Evolutionary conservation across 352 stramenopile genomes (phyloP).

Genomic region (Pythium insidiosum): DNA sequence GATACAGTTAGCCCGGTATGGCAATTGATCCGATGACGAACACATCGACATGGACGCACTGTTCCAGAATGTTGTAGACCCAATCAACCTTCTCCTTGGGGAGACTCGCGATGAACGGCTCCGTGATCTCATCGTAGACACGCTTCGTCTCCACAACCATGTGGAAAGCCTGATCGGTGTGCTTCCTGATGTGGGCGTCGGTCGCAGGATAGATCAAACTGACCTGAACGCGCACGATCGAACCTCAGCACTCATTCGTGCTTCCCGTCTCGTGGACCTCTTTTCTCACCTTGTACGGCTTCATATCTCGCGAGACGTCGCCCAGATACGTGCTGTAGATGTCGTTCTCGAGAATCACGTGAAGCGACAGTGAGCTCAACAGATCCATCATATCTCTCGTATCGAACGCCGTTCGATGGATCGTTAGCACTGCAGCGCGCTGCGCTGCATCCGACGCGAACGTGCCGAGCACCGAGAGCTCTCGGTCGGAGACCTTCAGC

Average conservation of each 20-base stretch:
- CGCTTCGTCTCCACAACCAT: constrained; percentile 76
- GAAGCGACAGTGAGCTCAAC: constrained; percentile 50
- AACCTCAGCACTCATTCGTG: no score
- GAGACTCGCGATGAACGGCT: constrained; percentile 70
- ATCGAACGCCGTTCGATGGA: constrained; percentile 59
- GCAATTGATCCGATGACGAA: not conserved
- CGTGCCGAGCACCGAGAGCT: constrained; percentile 61
- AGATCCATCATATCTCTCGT: constrained; percentile 27
- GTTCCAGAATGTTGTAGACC: constrained; percentile 86
- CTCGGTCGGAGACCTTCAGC: constrained; percentile 54
- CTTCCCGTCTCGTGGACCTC: no score
- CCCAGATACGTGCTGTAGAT: constrained; percentile 77
- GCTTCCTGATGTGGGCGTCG: constrained; percentile 71
- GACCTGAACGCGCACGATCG: constrained; percentile 43
- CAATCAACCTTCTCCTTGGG: constrained; percentile 73
- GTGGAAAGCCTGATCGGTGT: constrained; percentile 78
- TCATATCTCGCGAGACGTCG: constrained; percentile 53
- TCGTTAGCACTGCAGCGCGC: constrained; percentile 53
- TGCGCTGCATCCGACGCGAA: constrained; percentile 56
- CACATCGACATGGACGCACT: constrained; percentile 37
- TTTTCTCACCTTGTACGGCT: constrained; percentile 76
- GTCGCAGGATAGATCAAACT: constrained; percentile 81
- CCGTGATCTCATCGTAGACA: constrained; percentile 69
- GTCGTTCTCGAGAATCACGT: constrained; percentile 68
- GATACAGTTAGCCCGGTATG: not conserved